Evolutionary conservation across 371 early-diverging fungal species (phyloP).

Genomic region (Mortierella polycephala): DNA sequence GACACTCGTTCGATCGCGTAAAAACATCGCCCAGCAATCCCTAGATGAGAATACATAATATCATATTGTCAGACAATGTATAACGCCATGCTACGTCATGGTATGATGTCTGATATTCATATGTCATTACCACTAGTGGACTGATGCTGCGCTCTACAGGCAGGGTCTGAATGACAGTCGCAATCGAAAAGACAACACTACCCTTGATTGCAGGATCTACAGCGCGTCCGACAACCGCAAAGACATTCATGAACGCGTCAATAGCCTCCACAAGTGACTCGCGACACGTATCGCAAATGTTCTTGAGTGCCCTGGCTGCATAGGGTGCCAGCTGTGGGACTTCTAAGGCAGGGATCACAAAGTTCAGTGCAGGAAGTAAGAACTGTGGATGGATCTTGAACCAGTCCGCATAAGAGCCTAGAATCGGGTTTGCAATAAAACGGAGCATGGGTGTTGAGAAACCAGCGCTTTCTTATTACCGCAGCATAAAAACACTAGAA

Average conservation of each 20-base stretch:
- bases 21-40: conserved; percentile 51
- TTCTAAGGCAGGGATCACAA: conserved; percentile 72
- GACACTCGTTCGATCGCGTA: conserved; percentile 38
- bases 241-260: conserved; percentile 70
- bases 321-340: conserved; percentile 66
- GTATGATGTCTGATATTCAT: not conserved
- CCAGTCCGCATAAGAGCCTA: conserved; percentile 82
- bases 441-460: not conserved
- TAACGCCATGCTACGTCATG: not conserved
- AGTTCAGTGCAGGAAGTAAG: conserved; percentile 69
- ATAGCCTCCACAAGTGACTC: conserved; percentile 70
- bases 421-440: not conserved
- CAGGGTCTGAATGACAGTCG: conserved; percentile 74
- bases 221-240: conserved; percentile 53
- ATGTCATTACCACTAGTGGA: conserved; percentile 65
- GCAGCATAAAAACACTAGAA: not conserved
- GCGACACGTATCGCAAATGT: conserved; percentile 81
- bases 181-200: conserved; percentile 78
- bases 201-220: conserved; percentile 64
- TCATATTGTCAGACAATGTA: not conserved
- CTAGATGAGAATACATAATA: conserved; percentile 7
- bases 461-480: no score
- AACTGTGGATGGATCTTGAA: conserved; percentile 71
- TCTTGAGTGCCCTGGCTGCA: conserved; percentile 76
- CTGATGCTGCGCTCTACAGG: conserved; percentile 65